phyloP scores from a whole-genome alignment of 2,329 filamentous ascomycete species.

The Sclerotinia subarctica region DNA sequence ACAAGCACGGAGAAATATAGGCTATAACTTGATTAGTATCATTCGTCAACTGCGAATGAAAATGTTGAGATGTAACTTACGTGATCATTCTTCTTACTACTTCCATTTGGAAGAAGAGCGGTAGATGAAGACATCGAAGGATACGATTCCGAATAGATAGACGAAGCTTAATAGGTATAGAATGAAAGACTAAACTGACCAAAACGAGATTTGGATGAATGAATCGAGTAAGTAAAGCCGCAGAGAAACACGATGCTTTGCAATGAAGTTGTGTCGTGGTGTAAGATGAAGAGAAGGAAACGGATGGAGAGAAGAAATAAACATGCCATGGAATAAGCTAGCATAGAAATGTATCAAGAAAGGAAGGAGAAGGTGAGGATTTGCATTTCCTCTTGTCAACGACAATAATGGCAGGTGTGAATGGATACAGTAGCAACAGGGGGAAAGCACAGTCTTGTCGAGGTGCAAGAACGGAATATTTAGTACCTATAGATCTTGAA shows the following conservation, averaged over 20 bases:
- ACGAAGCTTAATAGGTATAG: conserved; percentile 12
- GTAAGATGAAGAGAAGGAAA: conserved; percentile 13
- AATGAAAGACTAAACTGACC: conserved; percentile 16
- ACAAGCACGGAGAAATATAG: conserved; percentile 39
- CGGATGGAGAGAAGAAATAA: conserved; percentile 14
- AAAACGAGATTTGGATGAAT: conserved; percentile 14
- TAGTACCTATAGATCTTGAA: background rate
- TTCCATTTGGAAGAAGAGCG: conserved; percentile 36
- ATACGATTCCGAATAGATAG: background rate
- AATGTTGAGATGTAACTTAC: conserved; percentile 23
- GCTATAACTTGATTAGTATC: conserved; percentile 21
- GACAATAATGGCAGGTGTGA: background rate
- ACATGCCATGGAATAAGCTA: background rate
- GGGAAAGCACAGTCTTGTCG: background rate
- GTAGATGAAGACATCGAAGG: conserved; percentile 37
- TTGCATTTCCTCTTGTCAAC: background rate
- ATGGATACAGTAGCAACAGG: too few relatives aligned
- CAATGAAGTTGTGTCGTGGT: background rate
- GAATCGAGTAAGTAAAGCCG: background rate
- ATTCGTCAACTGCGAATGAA: background rate
- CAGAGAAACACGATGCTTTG: conserved; percentile 10
- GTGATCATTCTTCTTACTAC: conserved; percentile 33
- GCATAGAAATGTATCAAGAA: background rate
- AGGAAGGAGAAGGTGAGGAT: conserved; percentile 9
- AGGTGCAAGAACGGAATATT: background rate